Percentiles rank a stretch among this genome's conserved stretches.
These are phyloP conservation scores for Pyrenophora graminea DNA, from an alignment of 2,329 filamentous ascomycete genomes.

Conservation along the genomic window DNA sequence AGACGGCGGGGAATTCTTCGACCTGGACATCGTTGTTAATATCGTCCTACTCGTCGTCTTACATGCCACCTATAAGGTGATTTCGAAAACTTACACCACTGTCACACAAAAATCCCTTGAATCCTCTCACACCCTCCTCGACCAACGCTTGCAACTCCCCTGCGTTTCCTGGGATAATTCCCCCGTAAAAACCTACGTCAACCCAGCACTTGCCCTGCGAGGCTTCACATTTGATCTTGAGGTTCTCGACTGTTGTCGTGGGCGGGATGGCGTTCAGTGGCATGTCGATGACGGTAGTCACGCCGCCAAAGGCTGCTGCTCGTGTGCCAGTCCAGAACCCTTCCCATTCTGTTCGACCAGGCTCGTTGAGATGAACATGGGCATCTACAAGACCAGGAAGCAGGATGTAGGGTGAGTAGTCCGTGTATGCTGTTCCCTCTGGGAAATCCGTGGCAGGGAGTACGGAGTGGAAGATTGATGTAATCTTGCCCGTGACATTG, in stretches of 20 bases:
- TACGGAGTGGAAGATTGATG: conserved; percentile 72
- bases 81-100: conserved; percentile 70
- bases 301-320: conserved; percentile 91
- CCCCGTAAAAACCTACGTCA: conserved; percentile 97
- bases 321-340: conserved; percentile 94
- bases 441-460: conserved; percentile 79
- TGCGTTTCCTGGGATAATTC: conserved; percentile 88
- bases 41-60: not conserved
- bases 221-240: conserved; percentile 84
- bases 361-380: conserved; percentile 97
- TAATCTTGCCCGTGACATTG: conserved; percentile 79
- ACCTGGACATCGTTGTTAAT: conserved; percentile 60
- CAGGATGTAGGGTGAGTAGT: conserved; percentile 83
- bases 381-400: conserved; percentile 93
- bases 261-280: conserved; percentile 95
- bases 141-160: conserved; percentile 79
- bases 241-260: conserved; percentile 82
- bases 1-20: conserved; percentile 94
- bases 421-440: conserved; percentile 70
- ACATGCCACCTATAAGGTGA: too few species aligned
- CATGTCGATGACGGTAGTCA: conserved; percentile 98
- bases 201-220: conserved; percentile 92
- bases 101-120: conserved; percentile 97
- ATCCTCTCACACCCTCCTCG: conserved; percentile 83
- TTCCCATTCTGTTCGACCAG: conserved; percentile 96